Percentiles rank a stretch among this genome's conserved stretches.
Evolutionary conservation across 225 moss, liverwort and hornwort species (phyloP).

Genomic region (Marchantia paleacea): DNA sequence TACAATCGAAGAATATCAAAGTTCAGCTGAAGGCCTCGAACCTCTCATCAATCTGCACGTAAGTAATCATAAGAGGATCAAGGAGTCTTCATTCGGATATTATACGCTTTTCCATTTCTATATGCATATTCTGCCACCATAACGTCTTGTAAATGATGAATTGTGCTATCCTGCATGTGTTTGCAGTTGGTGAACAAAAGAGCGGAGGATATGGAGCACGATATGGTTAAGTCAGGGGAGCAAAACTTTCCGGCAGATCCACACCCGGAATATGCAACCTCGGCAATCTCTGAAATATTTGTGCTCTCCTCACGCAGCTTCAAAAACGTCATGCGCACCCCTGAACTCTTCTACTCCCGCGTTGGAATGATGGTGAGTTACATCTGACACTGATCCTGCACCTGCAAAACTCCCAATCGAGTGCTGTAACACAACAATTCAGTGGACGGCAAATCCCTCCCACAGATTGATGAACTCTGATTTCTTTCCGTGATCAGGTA

Average conservation of each 20-base stretch:
- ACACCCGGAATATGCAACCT: constrained; percentile 32
- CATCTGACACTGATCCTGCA: background rate
- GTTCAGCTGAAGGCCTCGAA: constrained; percentile 28
- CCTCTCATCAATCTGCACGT: constrained; percentile 39
- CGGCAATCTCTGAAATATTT: constrained; percentile 26
- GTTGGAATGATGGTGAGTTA: constrained; percentile 41
- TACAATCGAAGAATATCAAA: constrained; percentile 42
- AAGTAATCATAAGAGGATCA: background rate
- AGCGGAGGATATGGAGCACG: constrained; percentile 18
- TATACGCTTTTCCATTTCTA: too few species aligned
- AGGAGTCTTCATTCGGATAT: background rate
- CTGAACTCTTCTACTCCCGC: constrained; percentile 43
- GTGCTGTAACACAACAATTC: background rate
- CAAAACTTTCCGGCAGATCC: background rate
- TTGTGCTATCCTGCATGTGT: background rate
- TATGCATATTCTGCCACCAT: background rate
- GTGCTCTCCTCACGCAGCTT: constrained; percentile 40
- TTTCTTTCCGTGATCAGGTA: constrained; percentile 38
- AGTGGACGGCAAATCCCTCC: too few species aligned
- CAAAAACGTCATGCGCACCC: constrained; percentile 40
- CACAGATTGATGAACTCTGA: background rate
- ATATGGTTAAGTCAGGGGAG: constrained; percentile 9
- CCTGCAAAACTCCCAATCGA: background rate
- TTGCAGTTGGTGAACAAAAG: constrained; percentile 27
- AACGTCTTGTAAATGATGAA: background rate